Conservation (phyloP, 257 asterid genomes). For the Solanum arcanum region DNA sequence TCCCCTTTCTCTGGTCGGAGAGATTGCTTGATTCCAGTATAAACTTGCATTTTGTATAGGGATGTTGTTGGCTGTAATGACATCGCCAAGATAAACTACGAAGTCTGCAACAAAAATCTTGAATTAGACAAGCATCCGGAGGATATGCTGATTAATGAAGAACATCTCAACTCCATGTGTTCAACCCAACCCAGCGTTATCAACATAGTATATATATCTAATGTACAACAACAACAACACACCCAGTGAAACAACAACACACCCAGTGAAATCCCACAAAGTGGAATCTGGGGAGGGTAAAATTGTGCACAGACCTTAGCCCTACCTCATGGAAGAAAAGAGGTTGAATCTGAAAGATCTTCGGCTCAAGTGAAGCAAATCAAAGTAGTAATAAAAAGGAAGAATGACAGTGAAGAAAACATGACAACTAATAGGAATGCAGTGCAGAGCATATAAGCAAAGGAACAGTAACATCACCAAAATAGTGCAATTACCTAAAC, state of each 20-base stretch:
- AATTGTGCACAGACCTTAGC: background rate
- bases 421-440: background rate
- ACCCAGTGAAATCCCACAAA: background rate
- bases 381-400: background rate
- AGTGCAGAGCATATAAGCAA: background rate
- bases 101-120: conserved; percentile 37
- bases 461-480: background rate
- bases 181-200: background rate
- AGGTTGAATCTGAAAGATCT: background rate
- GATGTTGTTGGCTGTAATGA: conserved; percentile 75
- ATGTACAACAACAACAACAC: background rate
- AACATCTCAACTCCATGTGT: background rate
- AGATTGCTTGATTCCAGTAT: conserved; percentile 78
- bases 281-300: background rate
- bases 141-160: background rate
- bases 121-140: background rate
- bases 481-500: background rate
- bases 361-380: background rate
- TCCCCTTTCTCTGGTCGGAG: conserved; percentile 56
- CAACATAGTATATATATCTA: background rate
- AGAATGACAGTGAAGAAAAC: background rate
- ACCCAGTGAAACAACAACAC: background rate
- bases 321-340: background rate
- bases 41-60: conserved; percentile 53
- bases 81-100: conserved; percentile 83